Evolutionary conservation across 2,329 filamentous ascomycete genomes (phyloP), one percentile per base, ranked within the genome.

Genomic region (Paecilomyces sp.): DNA sequence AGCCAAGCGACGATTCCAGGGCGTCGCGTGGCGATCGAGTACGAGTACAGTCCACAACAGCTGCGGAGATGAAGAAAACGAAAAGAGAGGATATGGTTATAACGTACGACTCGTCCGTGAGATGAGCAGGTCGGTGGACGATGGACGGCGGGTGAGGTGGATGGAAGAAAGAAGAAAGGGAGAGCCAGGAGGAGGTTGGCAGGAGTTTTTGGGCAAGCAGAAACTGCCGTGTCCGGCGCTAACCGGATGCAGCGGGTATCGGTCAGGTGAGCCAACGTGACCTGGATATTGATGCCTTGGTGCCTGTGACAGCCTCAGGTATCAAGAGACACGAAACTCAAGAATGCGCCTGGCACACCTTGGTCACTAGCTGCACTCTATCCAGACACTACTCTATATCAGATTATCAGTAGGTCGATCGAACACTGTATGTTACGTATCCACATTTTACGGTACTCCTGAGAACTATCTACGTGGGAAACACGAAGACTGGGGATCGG

Each of bases 11-110:
- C 66, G 61, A 62, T 63, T 66, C 63, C 67, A 66, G 65, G 63
- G 62, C 61, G 60, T 61, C 62, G 63, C 69, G 65, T 69, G 64
- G 66, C 69, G 66, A 67, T 65, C 63, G 68, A 71, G 68, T 72
- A 71, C 67, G 70, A 73, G 71, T 72, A 72, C 70, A 70, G 64
- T 65, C 71, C 55, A 64, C 63, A 63, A 63, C 56, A 64, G 57
- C 15, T 64, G 57, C 57, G 60, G 57, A 57, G 47, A 57, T 30
- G 57, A 59, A 25, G 33, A 58, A 57, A 60, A 51, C 57, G 28
- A 57, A 59, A 54, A 58, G 58, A 64, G 60, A 59, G 60, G 61
- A 63, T 61, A 66, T 33, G 61, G 63, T 70, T 70, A 71, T 67
- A 61, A 60, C 57, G 58, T 66, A 64, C 63, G 61, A 61, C 61